Evolutionary conservation across 83 land plant species (phyloP).

Genomic region (Isoetes engelmannii): DNA sequence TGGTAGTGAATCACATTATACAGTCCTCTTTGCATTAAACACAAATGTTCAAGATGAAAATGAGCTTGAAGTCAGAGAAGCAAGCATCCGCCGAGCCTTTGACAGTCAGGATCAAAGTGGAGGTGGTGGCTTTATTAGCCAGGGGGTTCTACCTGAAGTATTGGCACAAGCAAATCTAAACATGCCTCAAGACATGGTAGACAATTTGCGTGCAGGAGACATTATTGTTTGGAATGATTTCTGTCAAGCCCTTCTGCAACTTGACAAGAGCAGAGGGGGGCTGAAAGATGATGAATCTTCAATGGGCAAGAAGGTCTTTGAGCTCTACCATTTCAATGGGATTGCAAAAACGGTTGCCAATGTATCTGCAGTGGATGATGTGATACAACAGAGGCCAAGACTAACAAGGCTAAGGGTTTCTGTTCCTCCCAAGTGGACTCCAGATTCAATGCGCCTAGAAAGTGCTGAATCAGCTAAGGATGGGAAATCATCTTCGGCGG

Average conservation of each 20-base stretch:
- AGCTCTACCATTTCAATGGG: constrained; percentile 92
- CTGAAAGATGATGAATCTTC: constrained; percentile 60
- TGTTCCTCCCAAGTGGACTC: constrained; percentile 96
- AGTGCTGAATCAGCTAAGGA: neutral
- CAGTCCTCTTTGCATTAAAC: constrained; percentile 77
- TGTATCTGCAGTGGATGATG: constrained; percentile 37
- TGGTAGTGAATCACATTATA: constrained; percentile 96
- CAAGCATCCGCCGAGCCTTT: constrained; percentile 65
- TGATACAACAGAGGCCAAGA: constrained; percentile 66
- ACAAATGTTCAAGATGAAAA: constrained; percentile 78
- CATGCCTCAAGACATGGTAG: constrained; percentile 61
- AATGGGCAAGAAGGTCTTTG: constrained; percentile 73
- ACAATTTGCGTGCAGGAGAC: constrained; percentile 51
- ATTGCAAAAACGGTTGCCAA: constrained; percentile 81
- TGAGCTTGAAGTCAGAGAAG: constrained; percentile 69
- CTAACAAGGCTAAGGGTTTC: constrained; percentile 68
- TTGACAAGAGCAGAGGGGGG: constrained; percentile 76
- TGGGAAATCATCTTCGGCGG: constrained; percentile 7
- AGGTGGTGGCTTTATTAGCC: constrained; percentile 86
- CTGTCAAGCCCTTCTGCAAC: constrained; percentile 76
- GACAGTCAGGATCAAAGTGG: constrained; percentile 92
- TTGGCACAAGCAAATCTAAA: constrained; percentile 52
- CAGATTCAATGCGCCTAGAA: constrained; percentile 58
- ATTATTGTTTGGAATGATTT: constrained; percentile 94
- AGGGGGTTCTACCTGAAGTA: constrained; percentile 66